phyloP scores from a whole-genome alignment of 495 filamentous ascomycete genomes.

The Trichocladium uniseriatum region DNA sequence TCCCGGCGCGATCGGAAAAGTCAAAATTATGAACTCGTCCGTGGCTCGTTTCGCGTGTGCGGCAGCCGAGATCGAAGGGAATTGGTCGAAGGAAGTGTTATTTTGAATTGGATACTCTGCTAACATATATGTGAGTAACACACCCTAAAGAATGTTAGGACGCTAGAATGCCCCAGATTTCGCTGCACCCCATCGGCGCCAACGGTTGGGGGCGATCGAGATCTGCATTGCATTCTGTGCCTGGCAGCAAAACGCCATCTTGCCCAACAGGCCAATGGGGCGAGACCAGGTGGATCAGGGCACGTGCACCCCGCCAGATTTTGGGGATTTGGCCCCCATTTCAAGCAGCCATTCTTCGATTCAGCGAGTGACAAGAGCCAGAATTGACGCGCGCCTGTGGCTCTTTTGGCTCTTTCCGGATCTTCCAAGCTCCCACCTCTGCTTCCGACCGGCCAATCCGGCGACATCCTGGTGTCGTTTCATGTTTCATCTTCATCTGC shows the following conservation, averaged over 20 bases:
- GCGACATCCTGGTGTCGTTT: background rate
- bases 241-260: constrained; percentile 5
- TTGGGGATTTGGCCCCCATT: too few species aligned
- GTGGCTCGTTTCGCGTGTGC: too few species aligned
- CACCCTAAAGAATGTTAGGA: too few species aligned
- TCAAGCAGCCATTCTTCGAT: too few species aligned
- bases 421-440: background rate
- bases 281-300: background rate
- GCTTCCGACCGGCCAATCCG: constrained; percentile 15
- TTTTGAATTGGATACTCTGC: too few species aligned
- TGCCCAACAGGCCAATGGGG: background rate
- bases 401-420: background rate
- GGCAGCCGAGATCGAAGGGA: too few species aligned
- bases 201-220: constrained; percentile 1
- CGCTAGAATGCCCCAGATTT: too few species aligned
- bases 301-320: background rate
- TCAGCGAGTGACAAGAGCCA: background rate
- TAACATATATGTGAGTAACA: too few species aligned
- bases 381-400: constrained; percentile 21
- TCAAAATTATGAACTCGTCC: too few species aligned
- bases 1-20: too few species aligned
- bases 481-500: constrained; percentile 19
- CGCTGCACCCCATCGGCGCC: background rate
- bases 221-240: constrained; percentile 16
- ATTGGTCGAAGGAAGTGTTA: too few species aligned